phyloP scores from a whole-genome alignment of 768 basidiomycete genomes.

The Trametopsis cervina region DNA sequence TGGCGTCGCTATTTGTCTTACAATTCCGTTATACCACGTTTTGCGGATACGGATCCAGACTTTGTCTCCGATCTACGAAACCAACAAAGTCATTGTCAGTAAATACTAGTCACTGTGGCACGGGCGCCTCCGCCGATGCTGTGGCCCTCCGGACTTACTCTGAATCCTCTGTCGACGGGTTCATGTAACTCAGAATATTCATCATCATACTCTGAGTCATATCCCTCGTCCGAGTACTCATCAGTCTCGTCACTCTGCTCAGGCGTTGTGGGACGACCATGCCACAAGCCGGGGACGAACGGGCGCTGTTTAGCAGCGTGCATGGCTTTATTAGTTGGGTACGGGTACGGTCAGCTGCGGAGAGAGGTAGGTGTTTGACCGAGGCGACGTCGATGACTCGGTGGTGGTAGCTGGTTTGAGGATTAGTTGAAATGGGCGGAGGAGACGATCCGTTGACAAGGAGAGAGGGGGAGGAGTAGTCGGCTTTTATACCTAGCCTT shows the following conservation, averaged over 20 bases:
- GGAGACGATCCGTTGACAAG: slow-evolving; percentile 5
- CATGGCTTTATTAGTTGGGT: neutral
- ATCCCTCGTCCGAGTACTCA: neutral
- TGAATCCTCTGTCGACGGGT: neutral
- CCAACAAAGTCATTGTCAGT: neutral
- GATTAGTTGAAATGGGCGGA: neutral
- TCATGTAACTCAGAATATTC: neutral
- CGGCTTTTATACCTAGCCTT: neutral
- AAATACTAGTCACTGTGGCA: neutral
- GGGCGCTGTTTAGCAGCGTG: neutral
- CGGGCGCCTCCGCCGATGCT: neutral
- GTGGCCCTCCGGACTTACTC: neutral
- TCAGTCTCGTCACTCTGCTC: slow-evolving; percentile 7
- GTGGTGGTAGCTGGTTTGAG: slow-evolving; percentile 1
- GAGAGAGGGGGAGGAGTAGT: slow-evolving; percentile 2
- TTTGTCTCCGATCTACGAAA: slow-evolving; percentile 4
- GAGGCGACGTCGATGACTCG: neutral
- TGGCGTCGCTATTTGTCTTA: slow-evolving; percentile 2
- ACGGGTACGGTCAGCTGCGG: neutral
- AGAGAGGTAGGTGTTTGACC: neutral
- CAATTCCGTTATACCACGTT: slow-evolving; percentile 8
- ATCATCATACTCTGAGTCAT: slow-evolving; percentile 5
- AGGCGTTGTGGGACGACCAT: slow-evolving; percentile 2
- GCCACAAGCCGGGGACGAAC: slow-evolving; percentile 10
- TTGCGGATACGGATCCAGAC: slow-evolving; percentile 10